Base-by-base conservation (phyloP, 2,329 filamentous ascomycete genomes). In the Tolypocladium inflatum region DNA sequence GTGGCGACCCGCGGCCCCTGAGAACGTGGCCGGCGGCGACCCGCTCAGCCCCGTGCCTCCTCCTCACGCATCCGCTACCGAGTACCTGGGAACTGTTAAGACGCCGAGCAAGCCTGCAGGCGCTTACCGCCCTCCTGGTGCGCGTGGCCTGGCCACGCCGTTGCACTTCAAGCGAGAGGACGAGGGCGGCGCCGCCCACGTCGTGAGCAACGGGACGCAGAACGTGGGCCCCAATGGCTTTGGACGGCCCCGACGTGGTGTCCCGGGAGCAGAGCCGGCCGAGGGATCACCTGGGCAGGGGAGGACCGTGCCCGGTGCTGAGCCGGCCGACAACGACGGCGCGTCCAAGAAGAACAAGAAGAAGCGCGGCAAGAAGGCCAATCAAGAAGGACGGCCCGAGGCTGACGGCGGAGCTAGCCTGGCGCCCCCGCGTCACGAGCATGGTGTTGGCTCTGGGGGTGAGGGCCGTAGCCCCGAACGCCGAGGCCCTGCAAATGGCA, bases 121-220 rank as follows among this genome's bases (percentile, higher is more conserved):
- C 64, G 94, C 94, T 3, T 99, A 99, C 72, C 88, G 94, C 53
- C 94, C 94, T 43, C 94, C 94, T 3, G 94, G 94, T 64, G 94
- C 94, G 35, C 89, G 94, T 64, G 94, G 94, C 56, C 86, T 89
- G 62, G 83, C 86, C 57, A 97, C 94, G 0, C 94, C 94, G 11
- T 79, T 97, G 62, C 90, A 94, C 66, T 99, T 97, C 80, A 96
- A 96, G 80, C 91, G 94, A 59, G 94, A 99, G 73, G 94, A 99
- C 63, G 91, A 99, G 75, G 94, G 94, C 56, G 94, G 94, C 56
- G 89, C 89, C 10, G 92, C 93, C 8, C 95, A 92, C 69, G 78
- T 90, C 59, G 81, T 85, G 65, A 87, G 89, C 72, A 93, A 94
- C 63, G 91, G 90, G 68, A 82, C 86, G 35, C 82, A 87, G 3